Evolutionary conservation across 345 rosid genomes (phyloP).

Genomic region (Linum trigynum): DNA sequence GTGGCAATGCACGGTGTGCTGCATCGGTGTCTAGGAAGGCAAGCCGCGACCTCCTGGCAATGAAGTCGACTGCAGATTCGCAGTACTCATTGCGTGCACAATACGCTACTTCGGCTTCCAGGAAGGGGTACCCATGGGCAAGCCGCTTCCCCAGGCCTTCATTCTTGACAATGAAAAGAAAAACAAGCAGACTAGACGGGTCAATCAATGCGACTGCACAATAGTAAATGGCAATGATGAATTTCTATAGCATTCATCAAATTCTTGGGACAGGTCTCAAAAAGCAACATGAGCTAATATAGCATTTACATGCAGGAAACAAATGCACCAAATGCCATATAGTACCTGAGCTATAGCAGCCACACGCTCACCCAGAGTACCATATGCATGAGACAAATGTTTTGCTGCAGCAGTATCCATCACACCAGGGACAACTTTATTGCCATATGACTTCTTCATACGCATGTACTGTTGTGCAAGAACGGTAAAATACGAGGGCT

Average conservation of each 20-base stretch:
- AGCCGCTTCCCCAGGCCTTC: conserved; percentile 85
- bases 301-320: background rate
- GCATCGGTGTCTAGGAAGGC: conserved; percentile 97
- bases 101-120: conserved; percentile 66
- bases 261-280: no score
- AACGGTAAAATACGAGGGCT: conserved; percentile 66
- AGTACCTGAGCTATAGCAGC: conserved; percentile 88
- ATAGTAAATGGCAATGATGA: background rate
- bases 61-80: conserved; percentile 82
- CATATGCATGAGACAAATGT: conserved; percentile 93
- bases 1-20: conserved; percentile 74
- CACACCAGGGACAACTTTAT: conserved; percentile 72
- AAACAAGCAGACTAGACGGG: background rate
- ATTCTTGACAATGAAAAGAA: conserved; percentile 32
- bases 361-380: conserved; percentile 67
- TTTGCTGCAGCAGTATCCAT: conserved; percentile 87
- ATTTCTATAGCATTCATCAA: no score
- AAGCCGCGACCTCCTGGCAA: conserved; percentile 89
- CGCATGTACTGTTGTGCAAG: conserved; percentile 87
- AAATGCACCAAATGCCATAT: conserved; percentile 11
- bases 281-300: no score
- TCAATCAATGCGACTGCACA: background rate
- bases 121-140: conserved; percentile 78
- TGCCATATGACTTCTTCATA: conserved; percentile 67
- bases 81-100: conserved; percentile 90